phyloP scores from a whole-genome alignment of 2,329 filamentous ascomycete genomes.

The Teratosphaeria gauchensis region DNA sequence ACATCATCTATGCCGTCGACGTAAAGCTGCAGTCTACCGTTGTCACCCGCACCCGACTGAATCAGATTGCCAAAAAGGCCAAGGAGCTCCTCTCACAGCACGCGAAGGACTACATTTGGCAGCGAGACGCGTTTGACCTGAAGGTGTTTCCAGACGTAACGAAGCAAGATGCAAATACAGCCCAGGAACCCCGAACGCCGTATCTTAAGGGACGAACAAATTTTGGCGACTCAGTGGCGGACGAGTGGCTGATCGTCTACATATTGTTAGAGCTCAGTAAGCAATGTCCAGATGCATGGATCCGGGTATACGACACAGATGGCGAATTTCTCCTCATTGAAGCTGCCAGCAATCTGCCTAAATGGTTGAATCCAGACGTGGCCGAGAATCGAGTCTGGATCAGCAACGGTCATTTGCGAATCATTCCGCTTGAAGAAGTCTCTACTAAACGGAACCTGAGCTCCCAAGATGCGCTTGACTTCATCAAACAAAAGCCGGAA shows the following conservation, averaged over 20 bases:
- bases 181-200: slow-evolving; percentile 4
- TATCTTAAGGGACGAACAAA: slow-evolving; percentile 64
- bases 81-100: slow-evolving; percentile 52
- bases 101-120: slow-evolving; percentile 89
- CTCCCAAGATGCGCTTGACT: slow-evolving; percentile 53
- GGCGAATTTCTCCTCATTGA: slow-evolving; percentile 94
- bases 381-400: slow-evolving; percentile 88
- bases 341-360: slow-evolving; percentile 76
- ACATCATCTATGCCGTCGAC: slow-evolving; percentile 65
- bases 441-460: slow-evolving; percentile 41
- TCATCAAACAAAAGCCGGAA: slow-evolving; percentile 47
- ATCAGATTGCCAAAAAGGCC: slow-evolving; percentile 60
- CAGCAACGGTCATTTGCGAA: slow-evolving; percentile 60
- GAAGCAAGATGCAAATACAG: slow-evolving; percentile 26
- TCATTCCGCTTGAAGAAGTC: slow-evolving; percentile 50
- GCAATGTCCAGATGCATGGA: slow-evolving; percentile 65
- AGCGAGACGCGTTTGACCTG: slow-evolving; percentile 71
- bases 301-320: slow-evolving; percentile 74
- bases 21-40: slow-evolving; percentile 36
- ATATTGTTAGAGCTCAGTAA: slow-evolving; percentile 72
- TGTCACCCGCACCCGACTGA: slow-evolving; percentile 56
- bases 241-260: slow-evolving; percentile 96
- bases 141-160: slow-evolving; percentile 44
- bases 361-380: slow-evolving; percentile 85
- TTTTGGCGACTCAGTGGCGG: slow-evolving; percentile 89